These are phyloP conservation scores for Pseudocercospora pini-densiflorae DNA, from an alignment of 2,329 filamentous ascomycete genomes.

Conservation along the genomic window DNA sequence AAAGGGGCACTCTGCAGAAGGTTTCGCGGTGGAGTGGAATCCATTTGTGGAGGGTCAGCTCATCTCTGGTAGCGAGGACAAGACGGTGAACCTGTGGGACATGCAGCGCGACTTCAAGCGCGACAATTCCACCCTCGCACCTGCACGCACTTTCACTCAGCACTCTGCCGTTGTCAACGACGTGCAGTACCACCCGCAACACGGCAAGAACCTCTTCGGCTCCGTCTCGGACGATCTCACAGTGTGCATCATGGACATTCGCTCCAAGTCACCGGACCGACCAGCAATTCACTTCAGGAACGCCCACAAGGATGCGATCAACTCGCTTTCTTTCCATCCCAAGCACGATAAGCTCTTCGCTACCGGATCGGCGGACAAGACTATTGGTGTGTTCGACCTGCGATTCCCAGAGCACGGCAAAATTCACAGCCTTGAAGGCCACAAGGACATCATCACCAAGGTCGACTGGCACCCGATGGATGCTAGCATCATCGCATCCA, in stretches of 20 bases:
- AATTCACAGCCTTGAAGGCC: slow-evolving; percentile 86
- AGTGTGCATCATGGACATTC: slow-evolving; percentile 88
- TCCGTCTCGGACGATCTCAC: slow-evolving; percentile 95
- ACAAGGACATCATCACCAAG: slow-evolving; percentile 87
- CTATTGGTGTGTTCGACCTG: slow-evolving; percentile 92
- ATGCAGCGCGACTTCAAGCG: slow-evolving; percentile 72
- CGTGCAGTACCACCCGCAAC: slow-evolving; percentile 90
- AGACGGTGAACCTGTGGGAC: slow-evolving; percentile 92
- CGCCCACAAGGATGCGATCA: slow-evolving; percentile 91
- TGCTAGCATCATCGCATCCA: slow-evolving; percentile 84
- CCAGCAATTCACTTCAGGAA: slow-evolving; percentile 66
- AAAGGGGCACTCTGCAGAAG: slow-evolving; percentile 82
- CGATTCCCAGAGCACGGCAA: slow-evolving; percentile 72
- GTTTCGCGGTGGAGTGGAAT: slow-evolving; percentile 92
- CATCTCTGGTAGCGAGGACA: slow-evolving; percentile 89
- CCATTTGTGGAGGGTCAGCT: slow-evolving; percentile 80
- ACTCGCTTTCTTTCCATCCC: slow-evolving; percentile 93
- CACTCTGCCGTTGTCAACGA: slow-evolving; percentile 95
- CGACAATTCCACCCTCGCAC: slow-evolving; percentile 70
- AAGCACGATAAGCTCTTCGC: slow-evolving; percentile 87
- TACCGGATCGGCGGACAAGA: slow-evolving; percentile 94
- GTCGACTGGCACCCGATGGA: slow-evolving; percentile 95
- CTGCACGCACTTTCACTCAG: slow-evolving; percentile 78
- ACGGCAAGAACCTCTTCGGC: slow-evolving; percentile 77
- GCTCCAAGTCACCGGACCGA: slow-evolving; percentile 61